Conservation (phyloP, 2,329 filamentous ascomycete genomes). For the Cytospora chrysosperma region DNA sequence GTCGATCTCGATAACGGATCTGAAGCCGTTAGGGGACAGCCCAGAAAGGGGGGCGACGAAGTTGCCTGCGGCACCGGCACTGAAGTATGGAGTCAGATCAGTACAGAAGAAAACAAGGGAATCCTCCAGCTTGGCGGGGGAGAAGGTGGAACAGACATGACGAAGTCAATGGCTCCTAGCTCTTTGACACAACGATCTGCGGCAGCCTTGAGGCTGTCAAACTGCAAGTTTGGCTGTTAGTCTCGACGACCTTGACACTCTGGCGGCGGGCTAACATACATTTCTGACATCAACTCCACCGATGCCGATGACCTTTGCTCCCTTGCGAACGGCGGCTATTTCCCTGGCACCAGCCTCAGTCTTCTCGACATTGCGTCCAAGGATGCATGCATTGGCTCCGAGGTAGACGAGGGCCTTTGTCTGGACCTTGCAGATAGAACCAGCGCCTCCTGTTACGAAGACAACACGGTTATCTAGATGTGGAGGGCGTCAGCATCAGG, state of each 20-base stretch:
- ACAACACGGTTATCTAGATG: constrained; percentile 75
- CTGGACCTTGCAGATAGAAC: constrained; percentile 91
- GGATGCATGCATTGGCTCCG: constrained; percentile 89
- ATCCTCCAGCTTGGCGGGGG: not conserved
- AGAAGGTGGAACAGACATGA: constrained; percentile 63
- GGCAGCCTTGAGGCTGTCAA: constrained; percentile 66
- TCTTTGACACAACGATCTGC: constrained; percentile 79
- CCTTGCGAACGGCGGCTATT: constrained; percentile 74
- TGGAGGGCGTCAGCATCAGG: not conserved
- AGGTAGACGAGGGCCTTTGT: constrained; percentile 88
- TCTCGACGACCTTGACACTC: not conserved
- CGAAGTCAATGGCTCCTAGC: constrained; percentile 85
- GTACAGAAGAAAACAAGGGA: not conserved
- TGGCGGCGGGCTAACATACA: constrained; percentile 40
- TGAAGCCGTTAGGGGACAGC: constrained; percentile 87
- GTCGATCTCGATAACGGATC: constrained; percentile 94
- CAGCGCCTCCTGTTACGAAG: constrained; percentile 93
- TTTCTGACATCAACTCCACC: constrained; percentile 77
- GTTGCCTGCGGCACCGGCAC: constrained; percentile 92
- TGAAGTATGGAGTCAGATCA: constrained; percentile 36
- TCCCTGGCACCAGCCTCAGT: constrained; percentile 78
- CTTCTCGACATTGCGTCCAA: constrained; percentile 86
- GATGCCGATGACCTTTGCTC: constrained; percentile 83
- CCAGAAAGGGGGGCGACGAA: constrained; percentile 84
- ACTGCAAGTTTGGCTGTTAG: constrained; percentile 35